Percentiles rank a stretch among this genome's conserved stretches.
phyloP scores from a whole-genome alignment of 805 yeast species.

The Cyberlindnera meyerae region DNA sequence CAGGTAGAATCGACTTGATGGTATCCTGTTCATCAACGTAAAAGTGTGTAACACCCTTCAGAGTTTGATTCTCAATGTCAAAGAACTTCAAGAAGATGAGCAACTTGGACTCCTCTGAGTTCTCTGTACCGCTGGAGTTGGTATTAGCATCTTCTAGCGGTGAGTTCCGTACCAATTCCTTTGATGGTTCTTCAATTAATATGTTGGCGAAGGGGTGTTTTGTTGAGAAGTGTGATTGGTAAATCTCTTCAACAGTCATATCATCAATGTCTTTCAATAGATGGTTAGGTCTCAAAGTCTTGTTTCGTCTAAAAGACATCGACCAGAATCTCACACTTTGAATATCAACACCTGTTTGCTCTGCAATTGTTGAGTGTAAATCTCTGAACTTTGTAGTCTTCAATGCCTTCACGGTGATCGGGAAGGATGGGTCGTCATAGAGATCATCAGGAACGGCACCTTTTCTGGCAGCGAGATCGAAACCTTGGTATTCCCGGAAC shows the following conservation, averaged over 20 bases:
- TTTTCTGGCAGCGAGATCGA: constrained; percentile 71
- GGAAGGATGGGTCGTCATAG: constrained; percentile 42
- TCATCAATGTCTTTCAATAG: constrained; percentile 31
- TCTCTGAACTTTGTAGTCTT: constrained; percentile 51
- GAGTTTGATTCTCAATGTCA: constrained; percentile 47
- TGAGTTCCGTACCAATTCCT: constrained; percentile 16
- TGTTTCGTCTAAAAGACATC: constrained; percentile 55
- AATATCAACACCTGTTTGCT: constrained; percentile 34
- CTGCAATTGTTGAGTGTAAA: constrained; percentile 46
- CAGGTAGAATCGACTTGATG: constrained; percentile 36
- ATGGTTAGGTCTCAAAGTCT: constrained; percentile 59
- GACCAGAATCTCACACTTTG: constrained; percentile 53
- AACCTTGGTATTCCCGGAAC: constrained; percentile 60
- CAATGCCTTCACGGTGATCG: constrained; percentile 46
- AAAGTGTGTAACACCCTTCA: constrained; percentile 65
- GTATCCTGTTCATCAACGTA: constrained; percentile 45
- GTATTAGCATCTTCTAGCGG: no score
- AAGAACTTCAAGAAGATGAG: constrained; percentile 59
- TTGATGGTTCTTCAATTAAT: constrained; percentile 58
- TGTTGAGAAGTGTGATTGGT: constrained; percentile 40
- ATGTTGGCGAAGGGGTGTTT: constrained; percentile 49
- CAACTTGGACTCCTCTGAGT: no score
- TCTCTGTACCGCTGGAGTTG: no score
- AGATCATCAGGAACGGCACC: constrained; percentile 39
- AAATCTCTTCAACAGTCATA: constrained; percentile 47